phyloP scores from a whole-genome alignment of 805 yeast genomes.

The Tetrapisispora phaffii region DNA sequence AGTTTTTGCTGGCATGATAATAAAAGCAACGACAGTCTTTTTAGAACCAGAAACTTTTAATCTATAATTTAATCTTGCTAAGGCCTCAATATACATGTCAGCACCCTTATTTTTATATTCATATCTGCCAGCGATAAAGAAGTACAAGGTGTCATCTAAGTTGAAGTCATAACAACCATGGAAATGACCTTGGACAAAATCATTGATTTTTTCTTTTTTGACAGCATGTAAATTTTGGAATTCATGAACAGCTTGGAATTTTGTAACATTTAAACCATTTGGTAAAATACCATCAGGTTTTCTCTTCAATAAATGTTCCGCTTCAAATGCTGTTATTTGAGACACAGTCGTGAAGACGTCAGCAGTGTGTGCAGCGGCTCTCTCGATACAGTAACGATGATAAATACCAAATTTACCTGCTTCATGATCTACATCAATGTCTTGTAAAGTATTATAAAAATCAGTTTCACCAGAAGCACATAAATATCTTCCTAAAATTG shows the following conservation, averaged over 20 bases:
- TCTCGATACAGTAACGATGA: constrained; percentile 92
- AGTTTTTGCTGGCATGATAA: constrained; percentile 95
- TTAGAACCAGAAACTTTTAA: constrained; percentile 74
- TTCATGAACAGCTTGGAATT: constrained; percentile 95
- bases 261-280: constrained; percentile 89
- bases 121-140: constrained; percentile 94
- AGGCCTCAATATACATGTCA: constrained; percentile 84
- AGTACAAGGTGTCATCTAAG: constrained; percentile 84
- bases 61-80: constrained; percentile 84
- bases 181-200: constrained; percentile 92
- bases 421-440: constrained; percentile 92
- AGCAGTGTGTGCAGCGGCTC: constrained; percentile 91
- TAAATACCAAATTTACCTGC: constrained; percentile 97
- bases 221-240: constrained; percentile 92
- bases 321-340: constrained; percentile 92
- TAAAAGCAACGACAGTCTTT: constrained; percentile 91
- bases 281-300: constrained; percentile 98
- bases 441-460: constrained; percentile 81
- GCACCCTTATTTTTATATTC: constrained; percentile 96
- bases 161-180: constrained; percentile 95
- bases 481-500: constrained; percentile 83
- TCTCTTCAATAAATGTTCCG: constrained; percentile 84
- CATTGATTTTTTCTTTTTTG: constrained; percentile 84
- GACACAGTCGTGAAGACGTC: constrained; percentile 97
- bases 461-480: constrained; percentile 97